Evolutionary conservation across 345 rosid species (phyloP), one percentile per base, ranked within the genome.

Genomic region (Citrus medica): DNA sequence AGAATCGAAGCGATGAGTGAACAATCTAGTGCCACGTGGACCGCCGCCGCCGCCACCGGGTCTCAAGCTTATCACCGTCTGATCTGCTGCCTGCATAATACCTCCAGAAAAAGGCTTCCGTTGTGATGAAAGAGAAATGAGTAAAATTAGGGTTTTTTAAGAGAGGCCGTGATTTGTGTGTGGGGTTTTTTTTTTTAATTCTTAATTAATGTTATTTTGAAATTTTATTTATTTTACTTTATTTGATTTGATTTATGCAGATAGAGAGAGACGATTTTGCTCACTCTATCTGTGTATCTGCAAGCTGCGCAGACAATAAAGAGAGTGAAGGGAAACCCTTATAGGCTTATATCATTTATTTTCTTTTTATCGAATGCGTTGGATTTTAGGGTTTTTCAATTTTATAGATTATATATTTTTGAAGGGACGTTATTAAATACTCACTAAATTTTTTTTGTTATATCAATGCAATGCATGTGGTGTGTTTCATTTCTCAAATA

Each of bases 61-160:
- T 63, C 86, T 81, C 73, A 84, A 81, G 80, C 82, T 84, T 51
- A 84, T 81, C 73, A 78, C 78, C 68, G 82, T 71, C 82, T 71
- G 84, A 76, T 84, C 84, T n/a, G 75, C 79, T 79, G 75, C 78
- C 86, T 42, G 51, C 30, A 24, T 69, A 24, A 80, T 69, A 75
- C 25, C 75, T 75, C n/a, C 46, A 63, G 42, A 69, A 55, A 13
- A 67, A 21, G 51, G 51, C 51, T 46, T 46, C 51, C 51, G 14
- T 46, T 46, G 51, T 0, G 53, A 78, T 1, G 48, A 68, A 64
- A 35, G 25, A 25, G n/a, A 19, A 33, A 21, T 2, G 67, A 32
- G 58, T 3, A 13, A 28, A 33, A 3, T 48, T 65, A 56, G 35
- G 67, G 38, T 25, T 30, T 56, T 56, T 35, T 27, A 27, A 46